phyloP scores from a whole-genome alignment of 805 yeast genomes.

The Zygosaccharomyces pseudorouxii region DNA sequence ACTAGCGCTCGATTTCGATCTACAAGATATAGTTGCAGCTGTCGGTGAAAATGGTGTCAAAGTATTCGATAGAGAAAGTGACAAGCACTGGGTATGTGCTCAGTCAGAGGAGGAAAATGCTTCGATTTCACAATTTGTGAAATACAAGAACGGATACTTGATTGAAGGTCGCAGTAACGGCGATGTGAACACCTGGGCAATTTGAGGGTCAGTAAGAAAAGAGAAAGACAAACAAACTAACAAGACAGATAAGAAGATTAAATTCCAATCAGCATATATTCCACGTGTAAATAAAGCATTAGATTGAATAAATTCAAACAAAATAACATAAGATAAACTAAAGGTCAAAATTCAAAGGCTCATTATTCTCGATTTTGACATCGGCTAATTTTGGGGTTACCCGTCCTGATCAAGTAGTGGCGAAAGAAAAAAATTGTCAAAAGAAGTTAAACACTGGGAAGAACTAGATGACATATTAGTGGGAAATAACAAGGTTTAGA shows the following conservation, averaged over 20 bases:
- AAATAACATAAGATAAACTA: background rate
- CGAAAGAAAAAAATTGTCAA: conserved; percentile 3
- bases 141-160: conserved; percentile 59
- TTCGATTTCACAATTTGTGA: conserved; percentile 39
- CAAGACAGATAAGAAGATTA: background rate
- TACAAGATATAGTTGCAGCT: conserved; percentile 50
- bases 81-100: conserved; percentile 52
- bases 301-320: background rate
- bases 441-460: background rate
- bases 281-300: conserved; percentile 6
- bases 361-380: background rate
- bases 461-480: background rate
- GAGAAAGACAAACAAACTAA: background rate
- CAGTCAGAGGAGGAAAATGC: conserved; percentile 34
- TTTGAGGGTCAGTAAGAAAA: conserved; percentile 19
- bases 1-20: conserved; percentile 54
- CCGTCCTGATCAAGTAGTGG: conserved; percentile 1
- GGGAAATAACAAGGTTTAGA: background rate
- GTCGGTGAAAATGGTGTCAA: conserved; percentile 46
- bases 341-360: background rate
- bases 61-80: conserved; percentile 53
- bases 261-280: conserved; percentile 2
- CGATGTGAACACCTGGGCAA: conserved; percentile 60
- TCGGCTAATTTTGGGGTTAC: background rate
- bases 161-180: conserved; percentile 65